Evolutionary conservation across 352 stramenopile species (phyloP), one percentile per base, ranked within the genome.

Genomic region (Pythium oligandrum): DNA sequence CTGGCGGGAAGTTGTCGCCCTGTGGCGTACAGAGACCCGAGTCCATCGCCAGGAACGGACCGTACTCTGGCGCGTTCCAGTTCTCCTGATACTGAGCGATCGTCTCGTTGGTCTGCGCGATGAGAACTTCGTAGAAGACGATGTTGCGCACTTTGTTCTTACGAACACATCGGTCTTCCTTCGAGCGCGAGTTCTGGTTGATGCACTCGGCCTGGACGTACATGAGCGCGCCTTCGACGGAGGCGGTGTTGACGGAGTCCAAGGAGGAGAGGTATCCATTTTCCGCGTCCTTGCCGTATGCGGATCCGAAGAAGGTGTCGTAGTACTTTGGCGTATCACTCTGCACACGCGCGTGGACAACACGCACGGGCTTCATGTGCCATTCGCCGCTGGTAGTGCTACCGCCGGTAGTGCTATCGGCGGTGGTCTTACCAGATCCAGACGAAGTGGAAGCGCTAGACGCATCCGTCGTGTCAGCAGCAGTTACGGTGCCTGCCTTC

Each of bases 61-160:
- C 78, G 47, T 90, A 92, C 60, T 88, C 77, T 3, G 50, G 62
- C 2, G 60, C 48, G 31, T 66, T 37, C 40, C 62, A 56, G 38
- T 62, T 68, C 8, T 84, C 66, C 48, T 85, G 60, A 61, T 85
- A 88, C 47, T 75, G 63, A 7, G 78, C 78, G 0, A 86, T 48
- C 9, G 78, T 73, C 49, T 82, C 68, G 56, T 83, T 83, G 17
- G 78, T 80, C 63, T 86, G 73, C 34, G 61, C 70, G 46, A 91
- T 75, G 30, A 79, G 53, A 8, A 88, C 34, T 42, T 89, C 76
- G 61, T 91, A 91, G 63, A 91, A 88, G 12, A 87, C 76, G 39
- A 91, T 69, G 46, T 81, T 82, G 7, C 63, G 58, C 62, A 86
- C 83, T 10, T 58, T 59, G 51, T 69, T 75, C 64, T 87, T 88